Base-by-base conservation (phyloP, 2,329 filamentous ascomycete species). In the Cadophora sp. region DNA sequence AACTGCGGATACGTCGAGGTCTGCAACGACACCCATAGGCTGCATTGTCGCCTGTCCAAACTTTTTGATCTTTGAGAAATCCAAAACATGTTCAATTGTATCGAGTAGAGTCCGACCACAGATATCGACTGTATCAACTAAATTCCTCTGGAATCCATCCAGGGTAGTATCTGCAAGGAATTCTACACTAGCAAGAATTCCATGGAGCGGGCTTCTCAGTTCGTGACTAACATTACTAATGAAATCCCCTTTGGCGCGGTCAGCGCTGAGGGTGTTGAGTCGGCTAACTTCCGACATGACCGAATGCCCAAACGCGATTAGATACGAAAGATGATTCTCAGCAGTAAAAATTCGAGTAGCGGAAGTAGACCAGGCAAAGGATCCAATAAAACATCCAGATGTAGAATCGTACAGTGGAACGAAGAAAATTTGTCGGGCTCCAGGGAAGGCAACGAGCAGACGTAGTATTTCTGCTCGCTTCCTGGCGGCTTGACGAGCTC, bases 171-270 rank as follows among this genome's bases (percentile, higher is more conserved):
- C 82, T 24, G 80, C 78, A 0, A 87, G 75, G 30, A 85, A 81
- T 66, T 85, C 83, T 1, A 80, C 78, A 68, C 76, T 85, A 3
- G 83, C 84, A 0, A 87, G 73, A 59, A 88, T 85, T 1, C 85
- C 85, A 65, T 88, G 85, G 1, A 87, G 73, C 0, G 85, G 85
- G 8, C 82, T 85, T 48, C 85, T 79, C 4, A 88, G 73, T 62
- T 88, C 85, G 70, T 88, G 85, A 50, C 83, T 85, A 67, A 88
- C 85, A 30, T 82, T 85, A 1, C 83, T 84, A 41, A 88, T 85
- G 65, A 87, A 86, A 6, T 84, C 84, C 0, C 82, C 81, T 70
- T 87, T 87, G 20, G 83, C 82, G 8, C 77, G 78, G 64, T 83
- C 81, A 8, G 80, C 81, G 33, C 80, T 81, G 11, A 82, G 72